Base-by-base conservation (phyloP, 163 green algal species). In the Scenedesmus sp. region DNA sequence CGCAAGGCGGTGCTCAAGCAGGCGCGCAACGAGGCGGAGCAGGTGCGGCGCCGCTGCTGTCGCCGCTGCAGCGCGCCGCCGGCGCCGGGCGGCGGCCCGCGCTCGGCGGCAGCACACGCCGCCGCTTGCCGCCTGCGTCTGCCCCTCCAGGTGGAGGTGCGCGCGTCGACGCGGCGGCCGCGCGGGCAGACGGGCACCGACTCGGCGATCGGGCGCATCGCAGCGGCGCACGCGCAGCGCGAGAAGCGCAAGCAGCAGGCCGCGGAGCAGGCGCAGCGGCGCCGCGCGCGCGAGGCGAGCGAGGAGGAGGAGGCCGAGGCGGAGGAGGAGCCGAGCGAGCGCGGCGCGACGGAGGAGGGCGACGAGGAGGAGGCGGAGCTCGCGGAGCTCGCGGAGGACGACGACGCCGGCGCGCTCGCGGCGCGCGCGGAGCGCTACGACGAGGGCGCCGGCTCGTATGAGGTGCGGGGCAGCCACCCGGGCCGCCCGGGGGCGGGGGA, bases 221-320 rank as follows among this genome's bases (percentile, higher is more conserved):
- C 74, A 73, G 74, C 74, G 60, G 74, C 74, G n/a, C 74, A 65
- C 5, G 48, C 53, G 39, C 63, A 81, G 74, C 74, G 74, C 9
- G 74, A 81, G 53, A n/a, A n/a, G n/a, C n/a, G n/a, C n/a, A n/a
- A n/a, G n/a, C n/a, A n/a, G n/a, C n/a, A n/a, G n/a, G n/a, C n/a
- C n/a, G n/a, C n/a, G n/a, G n/a, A n/a, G n/a, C n/a, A n/a, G n/a
- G n/a, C n/a, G n/a, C n/a, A n/a, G n/a, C n/a, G n/a, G n/a, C n/a
- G n/a, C n/a, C n/a, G n/a, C n/a, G 74, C 50, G 36, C 74, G 74
- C 33, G 34, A 53, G 45, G 67, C 60, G 36, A 70, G 72, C 58
- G 62, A 80, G 72, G 4, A 81, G 62, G 45, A 80, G 14, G 60
- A 3, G 63, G 11, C 24, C 34, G 17, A 70, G 60, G 9, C 28